phyloP scores from a whole-genome alignment of 768 basidiomycete species.

The Cubamyces sp. region DNA sequence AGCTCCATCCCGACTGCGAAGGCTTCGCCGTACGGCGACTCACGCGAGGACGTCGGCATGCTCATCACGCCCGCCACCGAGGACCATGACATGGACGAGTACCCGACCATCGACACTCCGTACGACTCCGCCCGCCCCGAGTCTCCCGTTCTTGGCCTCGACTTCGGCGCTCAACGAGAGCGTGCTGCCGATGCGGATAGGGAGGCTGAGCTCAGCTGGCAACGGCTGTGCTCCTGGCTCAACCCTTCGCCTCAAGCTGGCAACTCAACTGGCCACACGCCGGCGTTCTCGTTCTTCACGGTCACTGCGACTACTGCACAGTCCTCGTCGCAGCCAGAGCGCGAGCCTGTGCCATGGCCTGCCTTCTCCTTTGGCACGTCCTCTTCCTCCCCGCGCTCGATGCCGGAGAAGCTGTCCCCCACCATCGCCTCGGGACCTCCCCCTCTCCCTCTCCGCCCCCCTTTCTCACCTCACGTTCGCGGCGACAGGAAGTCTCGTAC shows the following conservation, averaged over 20 bases:
- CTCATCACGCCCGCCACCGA: conserved; percentile 28
- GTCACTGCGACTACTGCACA: conserved; percentile 24
- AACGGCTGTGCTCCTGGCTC: conserved; percentile 21
- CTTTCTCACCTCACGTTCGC: conserved; percentile 11
- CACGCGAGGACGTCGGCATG: conserved; percentile 27
- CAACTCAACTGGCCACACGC: conserved; percentile 11
- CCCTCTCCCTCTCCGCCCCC: conserved; percentile 26
- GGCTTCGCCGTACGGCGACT: conserved; percentile 21
- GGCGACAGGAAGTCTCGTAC: conserved; percentile 29
- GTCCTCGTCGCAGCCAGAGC: conserved; percentile 26
- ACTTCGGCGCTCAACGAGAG: conserved; percentile 16
- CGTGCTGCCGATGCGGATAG: background rate
- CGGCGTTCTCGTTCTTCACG: conserved; percentile 26
- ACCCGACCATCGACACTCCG: conserved; percentile 27
- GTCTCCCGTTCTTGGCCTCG: conserved; percentile 33
- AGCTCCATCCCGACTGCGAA: conserved; percentile 30
- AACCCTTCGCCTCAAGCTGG: conserved; percentile 19
- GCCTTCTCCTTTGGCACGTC: conserved; percentile 21
- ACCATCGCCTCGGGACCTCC: conserved; percentile 20
- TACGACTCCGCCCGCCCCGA: conserved; percentile 31
- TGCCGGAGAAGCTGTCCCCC: conserved; percentile 21
- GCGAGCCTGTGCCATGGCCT: conserved; percentile 25
- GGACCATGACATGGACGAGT: conserved; percentile 31
- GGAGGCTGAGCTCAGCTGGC: conserved; percentile 21
- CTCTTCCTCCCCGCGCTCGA: conserved; percentile 21